phyloP scores from a whole-genome alignment of 2,329 filamentous ascomycete genomes.

The Neoscytalidium dimidiatum region DNA sequence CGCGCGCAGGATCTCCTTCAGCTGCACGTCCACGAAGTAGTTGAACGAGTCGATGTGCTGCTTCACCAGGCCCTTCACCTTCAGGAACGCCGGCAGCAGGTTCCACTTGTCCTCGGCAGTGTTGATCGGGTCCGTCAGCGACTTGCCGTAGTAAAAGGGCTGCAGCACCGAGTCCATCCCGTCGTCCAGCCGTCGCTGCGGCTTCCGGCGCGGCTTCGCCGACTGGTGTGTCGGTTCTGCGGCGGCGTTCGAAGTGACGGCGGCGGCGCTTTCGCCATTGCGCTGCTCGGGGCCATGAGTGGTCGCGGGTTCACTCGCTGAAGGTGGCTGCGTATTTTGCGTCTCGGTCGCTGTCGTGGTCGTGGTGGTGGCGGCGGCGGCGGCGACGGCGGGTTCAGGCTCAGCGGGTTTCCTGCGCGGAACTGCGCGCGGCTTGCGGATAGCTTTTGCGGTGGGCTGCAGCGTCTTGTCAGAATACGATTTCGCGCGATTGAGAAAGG shows the following conservation, averaged over 20 bases:
- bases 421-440: conserved; percentile 10
- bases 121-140: conserved; percentile 68
- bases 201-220: conserved; percentile 18
- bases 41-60: conserved; percentile 99
- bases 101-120: conserved; percentile 92
- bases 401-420: conserved; percentile 17
- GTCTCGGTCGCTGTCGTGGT: neutral
- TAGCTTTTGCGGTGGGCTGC: conserved; percentile 18
- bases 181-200: conserved; percentile 38
- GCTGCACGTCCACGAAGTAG: conserved; percentile 93
- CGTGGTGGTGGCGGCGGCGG: neutral
- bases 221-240: neutral
- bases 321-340: neutral
- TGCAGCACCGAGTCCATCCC: conserved; percentile 66
- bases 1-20: conserved; percentile 94
- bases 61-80: conserved; percentile 95
- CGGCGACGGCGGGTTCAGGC: neutral
- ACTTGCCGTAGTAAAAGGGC: conserved; percentile 70
- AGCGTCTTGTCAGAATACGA: neutral
- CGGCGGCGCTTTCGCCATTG: neutral
- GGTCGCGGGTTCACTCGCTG: neutral
- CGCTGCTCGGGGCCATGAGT: neutral
- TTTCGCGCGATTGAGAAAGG: neutral
- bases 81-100: conserved; percentile 92
- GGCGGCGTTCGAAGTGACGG: neutral